Base-by-base conservation (phyloP, 805 yeast genomes). In the Ogataea saltuana region DNA sequence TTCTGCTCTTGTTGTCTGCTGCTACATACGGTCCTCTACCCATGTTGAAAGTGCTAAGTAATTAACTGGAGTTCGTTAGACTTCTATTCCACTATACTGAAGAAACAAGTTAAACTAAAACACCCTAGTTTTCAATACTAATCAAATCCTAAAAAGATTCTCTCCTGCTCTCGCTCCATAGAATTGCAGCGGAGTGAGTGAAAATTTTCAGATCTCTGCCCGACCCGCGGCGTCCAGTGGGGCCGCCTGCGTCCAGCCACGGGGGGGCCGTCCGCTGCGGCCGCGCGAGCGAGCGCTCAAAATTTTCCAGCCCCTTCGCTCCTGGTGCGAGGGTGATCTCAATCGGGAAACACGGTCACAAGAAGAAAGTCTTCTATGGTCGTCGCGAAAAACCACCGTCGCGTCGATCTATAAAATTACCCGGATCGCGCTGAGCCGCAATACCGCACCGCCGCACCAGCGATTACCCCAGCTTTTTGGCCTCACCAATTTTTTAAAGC, bases 1-100 rank as follows among this genome's bases (percentile, higher is more conserved):
- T 23, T 30, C 21, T 29, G 34, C 23, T 16, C n/a, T 21, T 31
- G 20, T 20, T 34, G 9, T 32, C 25, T 13, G 25, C 20, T 19
- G 35, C 35, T 68, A 75, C 80, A 69, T 74, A 75, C 79, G 86
- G 86, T 74, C 87, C 87, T 81, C 87, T 80, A 70, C 78, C 86
- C 87, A 81, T 81, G 69, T 75, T 80, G 65, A 51, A 42, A 38
- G 49, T 38, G 35, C 33, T 40, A 19, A 33, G 34, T 34, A 33
- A 17, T 33, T 27, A 40, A 40, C 44, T 39, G 30, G 33, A 41
- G 33, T 33, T 35, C 21, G 25, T 34, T 25, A 36, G 41, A 27
- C 39, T 35, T 35, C 21, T 33, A 10, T 22, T 33, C 26, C 25
- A 33, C 23, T 36, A 17, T 27, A 18, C 29, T 36, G 21, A 39